phyloP scores from a whole-genome alignment of 2,329 filamentous ascomycete species.

The Epichloe festucae region DNA sequence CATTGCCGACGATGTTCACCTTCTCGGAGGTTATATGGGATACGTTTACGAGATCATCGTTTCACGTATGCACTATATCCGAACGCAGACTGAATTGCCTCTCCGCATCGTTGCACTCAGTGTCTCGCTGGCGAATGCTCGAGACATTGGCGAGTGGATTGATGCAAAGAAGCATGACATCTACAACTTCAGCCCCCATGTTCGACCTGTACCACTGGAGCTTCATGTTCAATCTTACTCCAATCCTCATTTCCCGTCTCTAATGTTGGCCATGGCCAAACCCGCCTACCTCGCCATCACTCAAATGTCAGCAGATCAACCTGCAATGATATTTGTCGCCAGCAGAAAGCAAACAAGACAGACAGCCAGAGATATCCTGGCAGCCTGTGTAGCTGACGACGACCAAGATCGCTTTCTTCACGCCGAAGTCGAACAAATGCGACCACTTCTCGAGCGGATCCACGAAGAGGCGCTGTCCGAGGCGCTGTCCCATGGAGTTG shows the following conservation, averaged over 20 bases:
- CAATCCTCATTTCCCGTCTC: constrained; percentile 90
- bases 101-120: constrained; percentile 82
- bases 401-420: constrained; percentile 91
- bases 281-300: constrained; percentile 82
- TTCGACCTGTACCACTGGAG: constrained; percentile 79
- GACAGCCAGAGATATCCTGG: constrained; percentile 75
- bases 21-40: constrained; percentile 74
- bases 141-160: constrained; percentile 95
- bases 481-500: constrained; percentile 83
- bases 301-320: constrained; percentile 78
- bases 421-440: constrained; percentile 67
- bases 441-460: constrained; percentile 67
- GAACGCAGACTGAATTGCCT: constrained; percentile 70
- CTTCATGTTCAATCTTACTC: constrained; percentile 91
- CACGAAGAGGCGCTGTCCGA: constrained; percentile 81
- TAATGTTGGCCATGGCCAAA: constrained; percentile 98
- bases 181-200: constrained; percentile 94
- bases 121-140: constrained; percentile 83
- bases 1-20: constrained; percentile 89
- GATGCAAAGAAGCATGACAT: constrained; percentile 96
- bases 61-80: constrained; percentile 96
- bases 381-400: constrained; percentile 77
- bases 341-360: constrained; percentile 84
- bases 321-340: constrained; percentile 82
- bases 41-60: constrained; percentile 93